Percentiles rank a stretch among this genome's conserved stretches.
Evolutionary conservation across 1,284 basidiomycete genomes (phyloP).

Genomic region (Ceratobasidium papillatum): DNA sequence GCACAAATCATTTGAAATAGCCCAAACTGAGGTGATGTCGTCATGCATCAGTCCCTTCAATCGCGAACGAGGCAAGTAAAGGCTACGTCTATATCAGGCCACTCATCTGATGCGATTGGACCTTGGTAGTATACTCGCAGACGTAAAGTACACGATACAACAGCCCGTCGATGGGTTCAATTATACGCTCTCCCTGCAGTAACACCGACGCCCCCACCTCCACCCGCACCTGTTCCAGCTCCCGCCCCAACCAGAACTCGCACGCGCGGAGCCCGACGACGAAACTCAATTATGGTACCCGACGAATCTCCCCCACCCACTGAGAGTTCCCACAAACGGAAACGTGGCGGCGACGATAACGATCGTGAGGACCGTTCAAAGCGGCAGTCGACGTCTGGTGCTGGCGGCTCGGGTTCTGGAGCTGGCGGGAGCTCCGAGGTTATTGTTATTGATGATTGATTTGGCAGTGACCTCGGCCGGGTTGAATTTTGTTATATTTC

Average conservation of each 20-base stretch:
- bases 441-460: slow-evolving; percentile 57
- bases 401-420: slow-evolving; percentile 43
- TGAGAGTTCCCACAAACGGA: slow-evolving; percentile 49
- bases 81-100: not conserved
- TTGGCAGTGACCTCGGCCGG: not conserved
- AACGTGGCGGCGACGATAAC: slow-evolving; percentile 46
- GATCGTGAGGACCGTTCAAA: slow-evolving; percentile 38
- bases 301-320: slow-evolving; percentile 61
- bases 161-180: slow-evolving; percentile 45
- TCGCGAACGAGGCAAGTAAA: slow-evolving; percentile 32
- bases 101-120: not conserved
- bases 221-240: slow-evolving; percentile 35
- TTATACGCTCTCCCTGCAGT: slow-evolving; percentile 65
- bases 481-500: not conserved
- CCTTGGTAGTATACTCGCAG: not conserved
- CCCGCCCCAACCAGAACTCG: slow-evolving; percentile 32
- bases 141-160: slow-evolving; percentile 14
- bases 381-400: slow-evolving; percentile 44
- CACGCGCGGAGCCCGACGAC: slow-evolving; percentile 44
- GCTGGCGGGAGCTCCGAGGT: slow-evolving; percentile 49
- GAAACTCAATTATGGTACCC: slow-evolving; percentile 54
- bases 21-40: not conserved
- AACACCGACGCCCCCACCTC: slow-evolving; percentile 43
- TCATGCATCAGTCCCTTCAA: slow-evolving; percentile 29
- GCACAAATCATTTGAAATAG: slow-evolving; percentile 29